phyloP scores from a whole-genome alignment of 2,329 filamentous ascomycete species.

The Dactylellina sp. region DNA sequence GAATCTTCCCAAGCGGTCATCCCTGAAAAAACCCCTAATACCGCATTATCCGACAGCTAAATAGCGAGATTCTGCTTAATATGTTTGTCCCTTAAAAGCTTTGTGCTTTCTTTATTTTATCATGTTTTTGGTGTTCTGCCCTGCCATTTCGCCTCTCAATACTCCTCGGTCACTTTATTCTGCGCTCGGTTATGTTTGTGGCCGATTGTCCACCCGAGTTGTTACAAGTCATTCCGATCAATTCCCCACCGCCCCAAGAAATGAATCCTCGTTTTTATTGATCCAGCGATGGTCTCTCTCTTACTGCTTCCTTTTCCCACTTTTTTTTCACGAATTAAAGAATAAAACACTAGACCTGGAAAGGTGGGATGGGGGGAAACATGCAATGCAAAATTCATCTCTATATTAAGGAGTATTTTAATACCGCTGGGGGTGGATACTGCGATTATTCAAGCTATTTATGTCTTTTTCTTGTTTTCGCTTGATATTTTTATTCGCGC shows the following conservation, averaged over 20 bases:
- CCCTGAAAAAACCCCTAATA: background rate
- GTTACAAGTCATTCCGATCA: conserved; percentile 39
- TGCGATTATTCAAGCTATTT: conserved; percentile 7
- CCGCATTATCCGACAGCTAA: conserved; percentile 16
- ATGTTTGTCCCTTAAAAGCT: conserved; percentile 31
- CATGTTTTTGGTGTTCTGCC: conserved; percentile 46
- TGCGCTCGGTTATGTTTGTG: conserved; percentile 47
- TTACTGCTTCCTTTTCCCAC: conserved; percentile 26
- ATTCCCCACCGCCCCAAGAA: conserved; percentile 24
- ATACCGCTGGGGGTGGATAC: conserved; percentile 11
- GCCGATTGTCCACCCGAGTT: conserved; percentile 44
- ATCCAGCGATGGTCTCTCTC: conserved; percentile 43
- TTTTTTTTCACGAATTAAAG: conserved; percentile 35
- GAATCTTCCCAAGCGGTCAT: conserved; percentile 15
- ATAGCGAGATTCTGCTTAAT: conserved; percentile 24
- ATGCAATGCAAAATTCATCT: conserved; percentile 14
- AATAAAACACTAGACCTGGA: conserved; percentile 43
- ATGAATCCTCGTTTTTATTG: conserved; percentile 20
- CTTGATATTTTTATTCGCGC: background rate
- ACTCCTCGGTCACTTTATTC: conserved; percentile 51
- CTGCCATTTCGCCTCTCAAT: conserved; percentile 35
- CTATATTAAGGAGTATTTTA: conserved; percentile 19
- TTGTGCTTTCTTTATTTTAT: conserved; percentile 29
- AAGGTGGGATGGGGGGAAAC: conserved; percentile 45
- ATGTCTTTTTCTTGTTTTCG: conserved; percentile 7